Base-by-base conservation (phyloP, 495 filamentous ascomycete species). In the Penicillium ucsense region DNA sequence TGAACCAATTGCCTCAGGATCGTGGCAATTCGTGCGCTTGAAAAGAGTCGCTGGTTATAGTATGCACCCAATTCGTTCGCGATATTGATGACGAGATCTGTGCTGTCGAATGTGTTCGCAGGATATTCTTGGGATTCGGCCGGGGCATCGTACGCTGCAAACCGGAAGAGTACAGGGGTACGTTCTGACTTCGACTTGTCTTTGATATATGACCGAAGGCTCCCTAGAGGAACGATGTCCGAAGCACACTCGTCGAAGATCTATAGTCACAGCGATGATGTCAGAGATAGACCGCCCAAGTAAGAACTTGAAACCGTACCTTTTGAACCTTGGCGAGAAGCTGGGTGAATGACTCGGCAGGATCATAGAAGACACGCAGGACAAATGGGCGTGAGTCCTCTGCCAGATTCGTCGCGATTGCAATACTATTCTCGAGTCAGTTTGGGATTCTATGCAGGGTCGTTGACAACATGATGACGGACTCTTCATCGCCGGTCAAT, bases 1-100 rank as follows among this genome's bases (percentile, higher is more conserved):
- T 62, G 56, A 31, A 65, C 59, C 2, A 77, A 53, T 51, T 77
- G 74, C 47, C 66, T 61, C 8, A 77, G 42, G 30, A 75, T 72
- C 6, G 55, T 67, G 9, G 67, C 48, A 46, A 77, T 74, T 11
- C 74, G 64, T 10, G 68, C 60, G 48, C 70, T 71, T 0, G 72
- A 73, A 52, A 77, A 76, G 4, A 76, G 59, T 43, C 74, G 55
- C 48, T 77, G 73, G 48, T 77, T 76, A 42, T 76, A 77, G 51
- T 67, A 72, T 40, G 71, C 73, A 5, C 66, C 66, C 33, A 75
- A 43, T 46, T 73, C 67, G 35, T 68, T 52, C 27, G 65, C 61
- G 42, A 77, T 59, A 42, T 70, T 72, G 43, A 77, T 63, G 3
- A 71, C 65, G 45, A 77, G 53, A 49, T 77, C 73, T 6, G 71